phyloP scores from a whole-genome alignment of 176 grass and related monocot genomes.

The Eragrostis nindensis region DNA sequence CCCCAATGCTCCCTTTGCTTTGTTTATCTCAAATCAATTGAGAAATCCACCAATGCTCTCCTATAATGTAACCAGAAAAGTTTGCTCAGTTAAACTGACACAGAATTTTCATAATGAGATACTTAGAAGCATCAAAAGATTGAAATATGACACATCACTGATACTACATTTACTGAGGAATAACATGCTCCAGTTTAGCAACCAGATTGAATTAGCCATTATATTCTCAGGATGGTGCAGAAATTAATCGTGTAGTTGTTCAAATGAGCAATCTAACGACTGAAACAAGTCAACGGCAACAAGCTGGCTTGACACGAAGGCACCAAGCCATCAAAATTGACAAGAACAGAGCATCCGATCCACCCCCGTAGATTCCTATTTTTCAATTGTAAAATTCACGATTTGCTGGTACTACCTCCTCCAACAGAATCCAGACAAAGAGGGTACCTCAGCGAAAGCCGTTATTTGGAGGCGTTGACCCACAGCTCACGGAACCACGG shows the following conservation, averaged over 20 bases:
- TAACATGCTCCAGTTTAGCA: not conserved
- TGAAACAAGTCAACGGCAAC: constrained; percentile 4
- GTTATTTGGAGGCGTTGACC: constrained; percentile 55
- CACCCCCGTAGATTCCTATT: not conserved
- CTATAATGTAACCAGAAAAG: constrained; percentile 20
- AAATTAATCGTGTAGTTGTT: not conserved
- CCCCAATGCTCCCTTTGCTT: not conserved
- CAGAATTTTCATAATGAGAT: not conserved
- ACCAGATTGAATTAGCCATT: not conserved
- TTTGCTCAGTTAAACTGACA: constrained; percentile 26
- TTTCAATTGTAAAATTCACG: not conserved
- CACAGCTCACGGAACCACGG: constrained; percentile 80
- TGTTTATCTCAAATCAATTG: constrained; percentile 28
- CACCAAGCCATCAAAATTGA: not conserved
- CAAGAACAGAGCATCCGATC: not conserved
- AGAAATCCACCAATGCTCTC: constrained; percentile 25
- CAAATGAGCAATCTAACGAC: not conserved
- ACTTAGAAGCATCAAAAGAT: not conserved
- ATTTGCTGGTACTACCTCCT: not conserved
- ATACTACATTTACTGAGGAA: not conserved
- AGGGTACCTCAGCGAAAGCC: constrained; percentile 21
- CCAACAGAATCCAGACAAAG: not conserved
- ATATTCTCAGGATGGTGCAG: not conserved
- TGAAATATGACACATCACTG: not conserved
- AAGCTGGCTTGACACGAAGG: not conserved